Conservation (phyloP, 805 yeast species). For the Yarrowia porcina region DNA sequence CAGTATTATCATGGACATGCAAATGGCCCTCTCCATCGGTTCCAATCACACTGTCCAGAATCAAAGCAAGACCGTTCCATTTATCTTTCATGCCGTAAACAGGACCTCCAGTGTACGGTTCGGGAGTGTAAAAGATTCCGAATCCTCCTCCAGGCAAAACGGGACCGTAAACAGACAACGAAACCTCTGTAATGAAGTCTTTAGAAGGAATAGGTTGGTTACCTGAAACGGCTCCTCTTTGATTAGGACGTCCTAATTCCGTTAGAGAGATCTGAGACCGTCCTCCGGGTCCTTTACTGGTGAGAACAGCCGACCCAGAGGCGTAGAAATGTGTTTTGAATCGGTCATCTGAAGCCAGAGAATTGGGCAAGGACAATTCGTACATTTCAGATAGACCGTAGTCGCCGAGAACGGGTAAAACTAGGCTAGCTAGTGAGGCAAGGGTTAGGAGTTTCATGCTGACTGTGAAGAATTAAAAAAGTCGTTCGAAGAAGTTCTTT, state of each 20-base stretch:
- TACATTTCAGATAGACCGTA: constrained; percentile 1
- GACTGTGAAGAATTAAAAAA: background rate
- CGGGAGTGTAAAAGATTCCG: constrained; percentile 40
- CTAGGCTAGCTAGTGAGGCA: background rate
- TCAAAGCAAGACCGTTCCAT: constrained; percentile 44
- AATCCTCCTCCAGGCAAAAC: constrained; percentile 40
- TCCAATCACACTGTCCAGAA: constrained; percentile 37
- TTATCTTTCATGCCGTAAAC: constrained; percentile 40
- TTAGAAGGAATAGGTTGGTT: constrained; percentile 32
- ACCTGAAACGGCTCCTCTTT: constrained; percentile 40
- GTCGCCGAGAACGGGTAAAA: constrained; percentile 4
- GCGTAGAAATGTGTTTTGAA: constrained; percentile 11
- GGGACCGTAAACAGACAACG: constrained; percentile 37
- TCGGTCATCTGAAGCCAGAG: background rate
- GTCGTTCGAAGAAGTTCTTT: no score
- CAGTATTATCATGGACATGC: constrained; percentile 44
- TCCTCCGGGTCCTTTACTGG: background rate
- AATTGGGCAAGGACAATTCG: constrained; percentile 2
- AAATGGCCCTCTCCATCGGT: constrained; percentile 35
- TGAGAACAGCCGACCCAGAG: constrained; percentile 14
- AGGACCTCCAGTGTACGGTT: constrained; percentile 36
- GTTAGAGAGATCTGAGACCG: constrained; percentile 12
- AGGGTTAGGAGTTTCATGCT: background rate
- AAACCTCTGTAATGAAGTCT: constrained; percentile 40
- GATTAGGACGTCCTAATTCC: constrained; percentile 27